Evolutionary conservation across 1,284 basidiomycete species (phyloP), one percentile per base, ranked within the genome.

Genomic region (Calocybe gambosa): DNA sequence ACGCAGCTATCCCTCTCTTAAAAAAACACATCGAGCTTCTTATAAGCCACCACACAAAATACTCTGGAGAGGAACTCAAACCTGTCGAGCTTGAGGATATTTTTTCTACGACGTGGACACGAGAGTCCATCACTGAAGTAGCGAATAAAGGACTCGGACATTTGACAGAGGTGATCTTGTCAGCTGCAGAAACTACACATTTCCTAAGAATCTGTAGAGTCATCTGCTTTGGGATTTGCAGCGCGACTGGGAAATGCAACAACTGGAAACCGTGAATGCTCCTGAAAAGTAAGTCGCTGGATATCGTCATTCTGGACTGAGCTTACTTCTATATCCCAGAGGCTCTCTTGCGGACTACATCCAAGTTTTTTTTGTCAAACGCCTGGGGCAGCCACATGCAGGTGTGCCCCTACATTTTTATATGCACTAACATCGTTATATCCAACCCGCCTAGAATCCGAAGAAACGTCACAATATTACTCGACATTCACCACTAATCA

Each of bases 401-500:
- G 78, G 85, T 86, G 56, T 39, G 71, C n/a, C 64, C 7, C 19
- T 21, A n/a, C 39, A 37, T 37, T 43, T 13, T 7, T 20, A 21
- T 39, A 42, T 46, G 15, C 20, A 35, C 12, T 31, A 6, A 28
- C 18, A 31, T 8, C 7, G 12, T 12, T 28, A 21, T 29, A 33
- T n/a, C 18, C 26, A 41, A 50, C 20, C 50, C 35, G 33, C 41
- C 6, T 51, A 85, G 82, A 75, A 52, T 74, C 84, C 44, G 86
- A 90, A 31, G 78, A 85, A 15, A 93, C 91, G 0, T 84, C 85
- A 46, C 81, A 89, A 56, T 71, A 78, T 1, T 96, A 93, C 62
- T 95, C 93, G 1, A 78, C 83, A 0, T 95, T 94, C 64, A 88
- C 90, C 15, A 90, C 90, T 0, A 75, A 77, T 34, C 75, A 86